Evolutionary conservation across 2,329 filamentous ascomycete genomes (phyloP), one percentile per base, ranked within the genome.

Genomic region (Arthroderma uncinatum): DNA sequence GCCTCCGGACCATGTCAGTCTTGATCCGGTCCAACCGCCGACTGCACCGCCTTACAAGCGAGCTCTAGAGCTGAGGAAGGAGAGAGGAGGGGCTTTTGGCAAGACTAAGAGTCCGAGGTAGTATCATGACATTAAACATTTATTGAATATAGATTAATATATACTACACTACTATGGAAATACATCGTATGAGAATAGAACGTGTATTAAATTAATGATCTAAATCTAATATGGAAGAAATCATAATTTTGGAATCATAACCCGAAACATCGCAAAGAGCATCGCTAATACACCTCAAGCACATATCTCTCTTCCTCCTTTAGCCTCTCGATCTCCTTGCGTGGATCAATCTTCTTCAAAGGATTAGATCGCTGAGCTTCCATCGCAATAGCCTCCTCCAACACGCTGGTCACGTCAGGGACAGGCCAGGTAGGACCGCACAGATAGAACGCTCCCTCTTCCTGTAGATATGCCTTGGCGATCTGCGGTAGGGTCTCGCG

Each of bases 341-440:
- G 79, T 2, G 86, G 77, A 68, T 95, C 90, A 40, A 94, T 80
- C 83, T 92, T 96, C 78, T 86, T 89, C 16, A 5, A 10, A 57
- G 83, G 82, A 61, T 73, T 72, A 12, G 72, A 77, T 53, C 72
- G 73, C 78, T 82, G 84, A 50, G 85, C 88, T 68, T 95, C 86
- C 33, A 78, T 76, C 52, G 83, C 83, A 64, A 97, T 89, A 21
- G 92, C 92, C 79, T 98, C 93, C 80, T 95, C 85, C 58, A 98
- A 76, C 60, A 98, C 93, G 63, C 85, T 85, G 0, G 91, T 96
- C 55, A 98, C 92, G 74, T 98, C 93, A 5, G 93, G 93, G 57
- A 98, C 93, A 10, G 93, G 93, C 93, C 93, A 98, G 0, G 93
- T 98, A 30, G 93, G 93, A 47, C 93, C 93, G 71, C 93, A 98